Percentiles rank a stretch among this genome's conserved stretches.
Evolutionary conservation across 2,329 filamentous ascomycete genomes (phyloP).

Genomic region (Xylariales sp.): DNA sequence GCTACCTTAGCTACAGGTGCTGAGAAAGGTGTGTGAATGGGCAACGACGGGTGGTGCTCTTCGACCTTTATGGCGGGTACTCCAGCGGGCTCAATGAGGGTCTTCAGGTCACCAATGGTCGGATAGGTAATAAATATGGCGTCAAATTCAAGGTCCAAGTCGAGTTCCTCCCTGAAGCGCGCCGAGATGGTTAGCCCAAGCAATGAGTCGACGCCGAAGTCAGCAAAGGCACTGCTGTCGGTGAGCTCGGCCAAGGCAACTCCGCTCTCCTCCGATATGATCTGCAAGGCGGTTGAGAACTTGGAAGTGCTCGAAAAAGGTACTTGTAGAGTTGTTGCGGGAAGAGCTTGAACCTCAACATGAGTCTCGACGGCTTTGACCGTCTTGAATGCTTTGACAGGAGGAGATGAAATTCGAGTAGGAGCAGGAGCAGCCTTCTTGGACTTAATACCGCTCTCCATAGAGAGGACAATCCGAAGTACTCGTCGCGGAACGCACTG

Average conservation of each 20-base stretch:
- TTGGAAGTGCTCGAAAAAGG: background rate
- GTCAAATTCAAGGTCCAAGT: slow-evolving; percentile 21
- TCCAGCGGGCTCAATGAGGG: slow-evolving; percentile 8
- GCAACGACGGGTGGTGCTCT: slow-evolving; percentile 16
- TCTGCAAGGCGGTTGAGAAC: slow-evolving; percentile 10
- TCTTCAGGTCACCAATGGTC: slow-evolving; percentile 18
- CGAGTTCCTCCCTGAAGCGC: slow-evolving; percentile 28
- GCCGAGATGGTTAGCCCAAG: slow-evolving; percentile 26
- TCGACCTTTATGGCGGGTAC: slow-evolving; percentile 15
- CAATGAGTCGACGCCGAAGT: slow-evolving; percentile 31
- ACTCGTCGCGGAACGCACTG: slow-evolving; percentile 12
- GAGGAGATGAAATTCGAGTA: too few relatives aligned
- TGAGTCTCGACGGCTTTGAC: too few relatives aligned
- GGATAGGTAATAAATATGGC: slow-evolving; percentile 23
- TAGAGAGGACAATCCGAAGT: background rate
- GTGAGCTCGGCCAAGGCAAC: slow-evolving; percentile 14
- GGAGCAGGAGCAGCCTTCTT: too few relatives aligned
- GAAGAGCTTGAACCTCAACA: too few relatives aligned
- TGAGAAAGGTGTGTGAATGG: too few relatives aligned
- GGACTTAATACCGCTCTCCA: background rate
- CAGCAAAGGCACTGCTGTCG: slow-evolving; percentile 23
- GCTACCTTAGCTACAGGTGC: too few relatives aligned
- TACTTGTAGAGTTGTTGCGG: background rate
- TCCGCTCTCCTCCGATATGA: slow-evolving; percentile 27
- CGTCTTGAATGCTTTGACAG: too few relatives aligned